These are phyloP conservation scores for Thermoascus crustaceus DNA, from an alignment of 2,329 filamentous ascomycete species.

Conservation along the genomic window DNA sequence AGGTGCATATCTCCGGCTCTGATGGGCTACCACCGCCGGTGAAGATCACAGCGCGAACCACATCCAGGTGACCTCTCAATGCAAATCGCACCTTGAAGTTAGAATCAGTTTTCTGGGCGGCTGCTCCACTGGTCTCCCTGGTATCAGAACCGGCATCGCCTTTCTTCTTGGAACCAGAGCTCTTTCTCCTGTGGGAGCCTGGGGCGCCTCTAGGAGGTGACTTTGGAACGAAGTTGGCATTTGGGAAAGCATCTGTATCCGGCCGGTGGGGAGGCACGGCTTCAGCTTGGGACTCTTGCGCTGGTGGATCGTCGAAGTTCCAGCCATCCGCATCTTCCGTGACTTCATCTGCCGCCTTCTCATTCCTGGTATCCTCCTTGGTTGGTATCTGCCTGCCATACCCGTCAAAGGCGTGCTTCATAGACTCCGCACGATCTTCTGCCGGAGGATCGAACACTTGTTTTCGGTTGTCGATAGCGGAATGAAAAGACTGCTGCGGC, in stretches of 20 bases:
- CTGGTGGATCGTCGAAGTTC: slow-evolving; percentile 80
- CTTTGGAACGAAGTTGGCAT: slow-evolving; percentile 69
- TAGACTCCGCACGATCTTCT: slow-evolving; percentile 51
- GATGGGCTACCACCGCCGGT: slow-evolving; percentile 91
- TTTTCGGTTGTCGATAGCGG: slow-evolving; percentile 46
- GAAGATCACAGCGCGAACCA: slow-evolving; percentile 90
- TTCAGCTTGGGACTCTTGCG: slow-evolving; percentile 39
- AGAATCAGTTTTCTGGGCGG: slow-evolving; percentile 53
- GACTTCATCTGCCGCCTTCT: slow-evolving; percentile 38
- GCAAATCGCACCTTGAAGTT: slow-evolving; percentile 92
- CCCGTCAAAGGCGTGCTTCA: slow-evolving; percentile 52
- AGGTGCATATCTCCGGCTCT: slow-evolving; percentile 94
- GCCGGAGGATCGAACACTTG: slow-evolving; percentile 32
- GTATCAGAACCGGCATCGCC: slow-evolving; percentile 58
- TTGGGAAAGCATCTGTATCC: slow-evolving; percentile 81
- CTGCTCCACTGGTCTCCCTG: slow-evolving; percentile 35
- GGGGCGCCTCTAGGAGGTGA: slow-evolving; percentile 62
- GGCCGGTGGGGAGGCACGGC: slow-evolving; percentile 55
- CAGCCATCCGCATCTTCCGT: slow-evolving; percentile 63
- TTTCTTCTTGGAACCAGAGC: slow-evolving; percentile 62
- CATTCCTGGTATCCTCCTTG: slow-evolving; percentile 36
- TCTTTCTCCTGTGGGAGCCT: slow-evolving; percentile 68
- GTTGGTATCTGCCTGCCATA: slow-evolving; percentile 45
- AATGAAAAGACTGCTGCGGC: slow-evolving; percentile 41
- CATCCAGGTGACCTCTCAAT: slow-evolving; percentile 83